Base-by-base conservation (phyloP, 192 early-diverging fungal species). In the Jimgerdemannia lactiflua region DNA sequence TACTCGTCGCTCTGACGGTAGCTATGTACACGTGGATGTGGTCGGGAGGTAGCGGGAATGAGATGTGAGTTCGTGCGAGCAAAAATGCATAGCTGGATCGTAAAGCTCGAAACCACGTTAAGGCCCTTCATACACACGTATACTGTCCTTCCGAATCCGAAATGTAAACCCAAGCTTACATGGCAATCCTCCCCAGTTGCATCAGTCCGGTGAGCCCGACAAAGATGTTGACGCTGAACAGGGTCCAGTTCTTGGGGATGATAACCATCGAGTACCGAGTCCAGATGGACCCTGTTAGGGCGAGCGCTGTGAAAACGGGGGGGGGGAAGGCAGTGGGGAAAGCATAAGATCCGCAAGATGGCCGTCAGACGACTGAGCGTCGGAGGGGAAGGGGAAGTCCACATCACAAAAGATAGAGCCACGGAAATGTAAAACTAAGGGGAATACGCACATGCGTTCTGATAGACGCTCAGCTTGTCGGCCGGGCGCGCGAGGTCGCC, bases 201-300 rank as follows among this genome's bases (percentile, higher is more conserved):
- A 93, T 95, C 42, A 94, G 67, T 66, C 95, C 95, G 67, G 93
- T 99, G 71, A 86, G 92, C 42, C 92, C 96, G 8, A 99, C 93
- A 83, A 99, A 98, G 39, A 96, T 70, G 83, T 99, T 99, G 68
- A 99, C 97, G 14, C 89, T 87, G 73, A 96, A 92, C 76, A 99
- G 80, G 75, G 88, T 87, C 80, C 91, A 97, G 87, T 99, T 99
- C 82, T 91, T 91, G 66, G 97, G 97, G 29, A 87, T 96, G 73
- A 99, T 99, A 69, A 96, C 94, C 54, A 90, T 90, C 4, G 96
- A 93, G 87, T 96, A 99, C 65, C 97, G 94, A n/a, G 92, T 92
- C 97, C 97, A 99, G 82, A 99, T 99, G 70, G 97, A 71, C 42
- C 97, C 97, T 4, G 97, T 99, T 42, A 95, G 94, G 18, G 95